These are phyloP conservation scores for Butyriboletus appendiculatus DNA, from an alignment of 1,284 basidiomycete species.

Conservation along the genomic window DNA sequence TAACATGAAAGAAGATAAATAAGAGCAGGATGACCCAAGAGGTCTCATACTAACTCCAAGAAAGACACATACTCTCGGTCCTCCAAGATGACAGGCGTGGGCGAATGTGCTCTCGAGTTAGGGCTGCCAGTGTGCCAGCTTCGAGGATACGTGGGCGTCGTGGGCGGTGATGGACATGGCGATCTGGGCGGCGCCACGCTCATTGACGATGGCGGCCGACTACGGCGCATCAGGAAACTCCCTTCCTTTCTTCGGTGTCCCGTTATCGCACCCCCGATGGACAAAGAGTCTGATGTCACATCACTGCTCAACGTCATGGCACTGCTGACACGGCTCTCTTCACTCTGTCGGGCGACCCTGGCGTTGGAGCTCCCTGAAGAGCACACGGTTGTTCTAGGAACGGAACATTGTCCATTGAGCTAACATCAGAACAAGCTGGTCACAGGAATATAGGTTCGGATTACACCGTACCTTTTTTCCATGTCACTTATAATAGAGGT, in stretches of 20 bases:
- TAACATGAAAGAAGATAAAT: background rate
- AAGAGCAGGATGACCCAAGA: background rate
- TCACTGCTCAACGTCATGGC: constrained; percentile 3
- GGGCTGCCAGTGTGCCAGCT: background rate
- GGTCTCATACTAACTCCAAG: constrained; percentile 24
- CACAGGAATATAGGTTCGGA: background rate
- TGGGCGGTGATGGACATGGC: background rate
- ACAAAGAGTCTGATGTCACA: background rate
- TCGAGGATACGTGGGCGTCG: background rate
- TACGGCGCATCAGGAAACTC: constrained; percentile 4
- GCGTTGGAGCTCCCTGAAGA: constrained; percentile 16
- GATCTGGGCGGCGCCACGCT: background rate
- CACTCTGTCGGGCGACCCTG: background rate
- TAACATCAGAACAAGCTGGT: background rate
- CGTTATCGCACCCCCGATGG: background rate
- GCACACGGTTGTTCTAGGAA: constrained; percentile 16
- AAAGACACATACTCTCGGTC: constrained; percentile 31
- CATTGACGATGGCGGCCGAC: background rate
- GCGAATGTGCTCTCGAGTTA: background rate
- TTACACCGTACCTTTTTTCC: constrained; percentile 40
- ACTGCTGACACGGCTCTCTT: background rate
- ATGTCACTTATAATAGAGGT: constrained; percentile 3
- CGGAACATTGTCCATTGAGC: background rate
- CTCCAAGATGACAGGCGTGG: constrained; percentile 15
- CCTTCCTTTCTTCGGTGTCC: background rate